phyloP scores from a whole-genome alignment of 2,329 filamentous ascomycete genomes.

The Fonsecaea erecta region DNA sequence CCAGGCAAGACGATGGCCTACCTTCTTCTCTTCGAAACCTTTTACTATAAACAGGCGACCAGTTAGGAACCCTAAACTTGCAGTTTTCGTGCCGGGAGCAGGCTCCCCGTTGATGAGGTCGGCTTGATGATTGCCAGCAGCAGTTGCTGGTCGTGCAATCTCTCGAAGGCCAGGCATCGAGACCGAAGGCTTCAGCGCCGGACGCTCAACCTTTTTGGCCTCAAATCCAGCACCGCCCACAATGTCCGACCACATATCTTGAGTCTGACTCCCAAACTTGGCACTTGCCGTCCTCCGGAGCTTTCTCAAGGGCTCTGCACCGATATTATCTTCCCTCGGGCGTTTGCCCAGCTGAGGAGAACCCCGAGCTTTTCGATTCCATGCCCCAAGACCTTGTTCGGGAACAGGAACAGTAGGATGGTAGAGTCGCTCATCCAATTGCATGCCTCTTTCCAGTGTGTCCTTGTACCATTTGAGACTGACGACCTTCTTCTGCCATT shows the following conservation, averaged over 20 bases:
- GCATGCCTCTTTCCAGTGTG: conserved; percentile 83
- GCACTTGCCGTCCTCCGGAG: conserved; percentile 84
- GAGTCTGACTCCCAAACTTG: conserved; percentile 77
- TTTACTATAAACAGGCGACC: conserved; percentile 24
- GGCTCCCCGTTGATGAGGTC: neutral
- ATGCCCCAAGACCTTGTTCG: conserved; percentile 77
- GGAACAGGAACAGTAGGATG: conserved; percentile 72
- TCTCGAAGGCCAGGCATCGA: conserved; percentile 29
- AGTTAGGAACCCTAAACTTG: conserved; percentile 11
- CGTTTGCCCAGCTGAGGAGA: conserved; percentile 63
- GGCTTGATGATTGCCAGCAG: neutral
- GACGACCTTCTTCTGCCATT: conserved; percentile 80
- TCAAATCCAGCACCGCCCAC: conserved; percentile 56
- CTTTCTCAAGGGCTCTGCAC: conserved; percentile 72
- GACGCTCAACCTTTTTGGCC: conserved; percentile 33
- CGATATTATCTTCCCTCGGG: conserved; percentile 55
- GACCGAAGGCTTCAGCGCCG: conserved; percentile 37
- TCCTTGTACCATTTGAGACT: conserved; percentile 84
- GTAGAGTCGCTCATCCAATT: conserved; percentile 83
- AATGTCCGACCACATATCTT: conserved; percentile 90
- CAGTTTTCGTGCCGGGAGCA: conserved; percentile 27
- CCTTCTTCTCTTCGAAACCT: conserved; percentile 25
- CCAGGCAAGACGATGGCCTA: conserved; percentile 16
- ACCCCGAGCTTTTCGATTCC: conserved; percentile 61
- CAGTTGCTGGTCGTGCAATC: conserved; percentile 9